A percentile compares a stretch with the other conserved stretches of the same genome.
Conservation (phyloP, 169 alveolate genomes). For the Hammondia hammondi region DNA sequence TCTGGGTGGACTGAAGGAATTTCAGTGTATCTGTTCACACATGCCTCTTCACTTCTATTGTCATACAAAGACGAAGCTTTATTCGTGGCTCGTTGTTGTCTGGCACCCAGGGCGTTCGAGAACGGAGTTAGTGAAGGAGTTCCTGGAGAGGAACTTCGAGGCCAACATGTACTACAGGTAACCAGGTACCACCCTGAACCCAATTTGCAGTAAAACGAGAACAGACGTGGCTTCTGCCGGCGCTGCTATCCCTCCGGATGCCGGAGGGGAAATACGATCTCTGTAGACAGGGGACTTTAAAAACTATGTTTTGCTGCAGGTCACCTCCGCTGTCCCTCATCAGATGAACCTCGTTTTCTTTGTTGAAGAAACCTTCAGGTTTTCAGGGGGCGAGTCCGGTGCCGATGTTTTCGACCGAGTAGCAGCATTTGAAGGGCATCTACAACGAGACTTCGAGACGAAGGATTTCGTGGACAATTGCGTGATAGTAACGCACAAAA, state of each 20-base stretch:
- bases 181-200: neutral
- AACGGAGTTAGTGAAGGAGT: neutral
- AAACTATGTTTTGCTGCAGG: too few species aligned
- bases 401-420: neutral
- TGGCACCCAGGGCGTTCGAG: neutral
- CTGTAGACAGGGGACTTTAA: too few species aligned
- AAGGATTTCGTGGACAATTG: neutral
- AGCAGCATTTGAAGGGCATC: neutral
- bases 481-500: neutral
- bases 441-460: neutral
- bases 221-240: neutral
- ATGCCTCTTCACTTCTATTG: too few species aligned
- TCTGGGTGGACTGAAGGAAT: too few species aligned
- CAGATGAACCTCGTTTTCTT: neutral
- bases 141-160: neutral
- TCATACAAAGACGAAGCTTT: too few species aligned
- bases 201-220: neutral
- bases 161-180: slow-evolving; percentile 5
- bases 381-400: slow-evolving; percentile 19
- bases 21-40: too few species aligned
- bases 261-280: too few species aligned
- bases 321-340: neutral
- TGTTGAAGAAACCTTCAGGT: neutral
- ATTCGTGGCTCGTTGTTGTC: neutral
- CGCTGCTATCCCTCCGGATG: neutral